Conservation (phyloP, 1,139 yeast species). For the Sugiyamaella pinicola region DNA sequence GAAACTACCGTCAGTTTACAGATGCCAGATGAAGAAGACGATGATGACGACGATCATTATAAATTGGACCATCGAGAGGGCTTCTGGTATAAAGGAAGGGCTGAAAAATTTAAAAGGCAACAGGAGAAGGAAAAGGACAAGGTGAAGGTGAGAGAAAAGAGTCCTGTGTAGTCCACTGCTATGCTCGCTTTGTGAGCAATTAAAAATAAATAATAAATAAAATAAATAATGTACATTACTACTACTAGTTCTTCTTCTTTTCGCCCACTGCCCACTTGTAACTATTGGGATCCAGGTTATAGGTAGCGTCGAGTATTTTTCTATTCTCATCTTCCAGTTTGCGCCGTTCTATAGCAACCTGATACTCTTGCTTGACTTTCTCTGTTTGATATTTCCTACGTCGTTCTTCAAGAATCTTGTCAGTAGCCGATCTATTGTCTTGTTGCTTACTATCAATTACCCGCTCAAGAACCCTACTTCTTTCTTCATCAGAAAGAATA, state of each 20-base stretch:
- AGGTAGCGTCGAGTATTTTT: constrained; percentile 20
- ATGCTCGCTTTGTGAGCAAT: neutral
- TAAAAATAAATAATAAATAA: neutral
- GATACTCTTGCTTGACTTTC: neutral
- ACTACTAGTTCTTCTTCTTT: neutral
- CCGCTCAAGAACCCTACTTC: constrained; percentile 2
- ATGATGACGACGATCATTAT: constrained; percentile 33
- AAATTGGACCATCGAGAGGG: constrained; percentile 27
- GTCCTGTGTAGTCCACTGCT: neutral
- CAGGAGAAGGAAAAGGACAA: constrained; percentile 11
- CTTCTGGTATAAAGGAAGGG: constrained; percentile 32
- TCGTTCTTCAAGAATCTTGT: constrained; percentile 6
- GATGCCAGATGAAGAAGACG: constrained; percentile 31
- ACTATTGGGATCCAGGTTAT: constrained; percentile 17
- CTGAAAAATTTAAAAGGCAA: constrained; percentile 18
- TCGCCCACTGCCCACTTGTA: constrained; percentile 1
- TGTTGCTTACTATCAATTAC: neutral
- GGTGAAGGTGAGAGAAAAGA: neutral
- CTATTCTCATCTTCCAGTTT: constrained; percentile 15
- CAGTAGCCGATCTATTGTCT: neutral
- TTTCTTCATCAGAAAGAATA: constrained; percentile 8
- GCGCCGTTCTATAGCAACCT: constrained; percentile 10
- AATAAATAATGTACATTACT: constrained; percentile 1
- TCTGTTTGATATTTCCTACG: neutral
- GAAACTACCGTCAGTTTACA: constrained; percentile 32